Conservation (phyloP, 257 asterid genomes). For the Asclepias syriaca region DNA sequence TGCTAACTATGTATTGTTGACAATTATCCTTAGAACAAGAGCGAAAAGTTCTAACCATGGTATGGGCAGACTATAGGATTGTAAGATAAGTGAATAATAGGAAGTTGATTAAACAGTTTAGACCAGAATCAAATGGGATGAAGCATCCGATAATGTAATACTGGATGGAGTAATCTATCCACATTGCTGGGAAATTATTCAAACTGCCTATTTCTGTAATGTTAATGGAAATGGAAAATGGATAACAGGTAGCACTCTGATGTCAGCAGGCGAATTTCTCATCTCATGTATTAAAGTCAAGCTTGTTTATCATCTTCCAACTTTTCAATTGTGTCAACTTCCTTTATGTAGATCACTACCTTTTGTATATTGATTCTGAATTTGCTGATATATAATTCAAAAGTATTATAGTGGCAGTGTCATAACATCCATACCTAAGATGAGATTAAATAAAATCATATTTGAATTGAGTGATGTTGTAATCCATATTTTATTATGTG, state of each 20-base stretch:
- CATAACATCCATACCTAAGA: background rate
- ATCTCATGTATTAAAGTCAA: background rate
- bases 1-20: background rate
- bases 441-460: background rate
- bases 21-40: background rate
- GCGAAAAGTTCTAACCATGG: background rate
- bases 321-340: background rate
- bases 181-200: background rate
- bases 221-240: background rate
- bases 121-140: background rate
- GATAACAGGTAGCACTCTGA: background rate
- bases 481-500: background rate
- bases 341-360: background rate
- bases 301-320: background rate
- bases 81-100: background rate
- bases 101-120: background rate
- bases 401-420: background rate
- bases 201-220: background rate
- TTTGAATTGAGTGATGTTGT: background rate
- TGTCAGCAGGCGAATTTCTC: background rate
- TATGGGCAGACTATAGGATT: background rate
- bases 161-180: background rate
- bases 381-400: background rate
- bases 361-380: background rate
- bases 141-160: background rate